Percentiles rank a stretch among this genome's conserved stretches.
Evolutionary conservation across 1,284 basidiomycete genomes (phyloP).

Genomic region (Phenoliferia sp.): DNA sequence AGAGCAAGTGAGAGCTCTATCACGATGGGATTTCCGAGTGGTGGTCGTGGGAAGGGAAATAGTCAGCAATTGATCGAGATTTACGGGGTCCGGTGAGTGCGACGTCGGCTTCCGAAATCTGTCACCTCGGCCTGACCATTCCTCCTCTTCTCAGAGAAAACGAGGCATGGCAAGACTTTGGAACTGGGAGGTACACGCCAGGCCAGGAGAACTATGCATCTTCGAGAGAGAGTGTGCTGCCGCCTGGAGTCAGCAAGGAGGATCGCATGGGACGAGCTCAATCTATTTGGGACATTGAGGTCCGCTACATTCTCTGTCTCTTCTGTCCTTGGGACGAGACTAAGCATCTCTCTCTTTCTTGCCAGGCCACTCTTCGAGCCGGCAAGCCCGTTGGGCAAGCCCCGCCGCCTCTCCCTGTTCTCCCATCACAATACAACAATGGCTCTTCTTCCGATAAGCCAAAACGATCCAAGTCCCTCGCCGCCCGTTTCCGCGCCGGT

Average conservation of each 20-base stretch:
- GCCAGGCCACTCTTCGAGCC: conserved; percentile 25
- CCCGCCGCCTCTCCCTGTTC: conserved; percentile 20
- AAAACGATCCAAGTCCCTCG: conserved; percentile 32
- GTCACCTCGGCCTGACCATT: not conserved
- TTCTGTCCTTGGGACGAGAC: not conserved
- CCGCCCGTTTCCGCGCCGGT: conserved; percentile 24
- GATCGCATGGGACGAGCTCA: conserved; percentile 25
- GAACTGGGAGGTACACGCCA: conserved; percentile 19
- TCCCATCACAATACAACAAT: conserved; percentile 13
- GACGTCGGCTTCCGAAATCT: not conserved
- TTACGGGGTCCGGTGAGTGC: conserved; percentile 25
- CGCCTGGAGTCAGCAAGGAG: conserved; percentile 21
- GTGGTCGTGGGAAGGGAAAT: conserved; percentile 10
- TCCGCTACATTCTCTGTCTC: not conserved
- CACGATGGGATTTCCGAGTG: conserved; percentile 23
- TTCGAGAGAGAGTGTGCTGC: conserved; percentile 23
- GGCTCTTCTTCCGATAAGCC: conserved; percentile 11
- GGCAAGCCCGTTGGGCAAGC: conserved; percentile 29
- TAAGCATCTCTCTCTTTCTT: not conserved
- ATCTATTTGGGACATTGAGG: conserved; percentile 35
- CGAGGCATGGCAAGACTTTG: conserved; percentile 33
- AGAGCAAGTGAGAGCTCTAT: conserved; percentile 9
- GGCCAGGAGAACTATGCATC: conserved; percentile 7
- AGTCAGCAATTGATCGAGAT: conserved; percentile 31
- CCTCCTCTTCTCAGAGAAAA: conserved; percentile 7